Conservation (phyloP, 176 grass and related monocot genomes). For the Eragrostis nindensis region DNA sequence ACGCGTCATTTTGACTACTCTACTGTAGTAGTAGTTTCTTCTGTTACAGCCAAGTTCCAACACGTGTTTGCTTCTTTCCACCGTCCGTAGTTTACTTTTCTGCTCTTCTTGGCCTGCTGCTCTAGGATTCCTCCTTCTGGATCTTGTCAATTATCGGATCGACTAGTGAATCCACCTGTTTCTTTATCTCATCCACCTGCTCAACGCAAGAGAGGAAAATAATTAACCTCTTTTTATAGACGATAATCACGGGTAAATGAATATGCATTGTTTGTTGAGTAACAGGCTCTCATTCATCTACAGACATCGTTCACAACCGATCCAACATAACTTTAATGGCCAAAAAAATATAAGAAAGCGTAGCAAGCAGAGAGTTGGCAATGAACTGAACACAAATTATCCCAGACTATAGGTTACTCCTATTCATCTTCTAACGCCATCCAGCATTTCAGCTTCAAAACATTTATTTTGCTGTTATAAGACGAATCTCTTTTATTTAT, state of each 20-base stretch:
- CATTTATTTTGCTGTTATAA: not conserved
- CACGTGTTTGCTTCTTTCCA: not conserved
- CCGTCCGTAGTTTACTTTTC: not conserved
- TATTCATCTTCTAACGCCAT: not conserved
- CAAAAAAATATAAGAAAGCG: not conserved
- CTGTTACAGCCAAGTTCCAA: not conserved
- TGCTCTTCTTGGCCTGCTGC: not conserved
- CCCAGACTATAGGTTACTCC: not conserved
- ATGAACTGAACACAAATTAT: not conserved
- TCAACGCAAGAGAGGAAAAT: not conserved
- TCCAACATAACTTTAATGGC: too few species aligned
- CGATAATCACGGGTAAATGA: not conserved
- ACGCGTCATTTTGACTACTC: not conserved
- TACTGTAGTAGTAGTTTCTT: too few species aligned
- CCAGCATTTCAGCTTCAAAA: not conserved
- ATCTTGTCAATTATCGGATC: constrained; percentile 52
- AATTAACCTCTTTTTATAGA: not conserved
- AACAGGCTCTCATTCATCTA: too few species aligned
- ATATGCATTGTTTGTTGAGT: too few species aligned
- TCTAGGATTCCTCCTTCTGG: constrained; percentile 11
- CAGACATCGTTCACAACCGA: too few species aligned
- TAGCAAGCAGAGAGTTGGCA: not conserved
- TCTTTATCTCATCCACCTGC: constrained; percentile 65
- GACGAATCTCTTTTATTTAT: not conserved
- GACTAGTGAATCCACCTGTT: constrained; percentile 54